Conservation (phyloP, 331 rosid genomes). For the Quercus tomentella region DNA sequence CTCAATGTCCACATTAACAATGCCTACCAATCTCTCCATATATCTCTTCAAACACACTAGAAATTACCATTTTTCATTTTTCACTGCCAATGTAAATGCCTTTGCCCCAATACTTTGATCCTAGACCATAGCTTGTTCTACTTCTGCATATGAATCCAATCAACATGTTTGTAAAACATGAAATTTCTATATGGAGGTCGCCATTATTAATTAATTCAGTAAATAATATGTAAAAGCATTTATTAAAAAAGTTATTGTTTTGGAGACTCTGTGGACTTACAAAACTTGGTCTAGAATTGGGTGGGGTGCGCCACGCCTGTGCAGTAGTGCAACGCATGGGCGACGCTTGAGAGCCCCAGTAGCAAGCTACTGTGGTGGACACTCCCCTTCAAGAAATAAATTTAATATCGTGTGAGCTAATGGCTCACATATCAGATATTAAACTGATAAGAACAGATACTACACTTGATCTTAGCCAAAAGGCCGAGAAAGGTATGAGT, state of each 20-base stretch:
- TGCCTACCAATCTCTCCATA: constrained; percentile 71
- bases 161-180: too few species aligned
- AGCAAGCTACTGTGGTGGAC: not conserved
- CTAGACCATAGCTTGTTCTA: constrained; percentile 5
- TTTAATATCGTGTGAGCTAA: too few species aligned
- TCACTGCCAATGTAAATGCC: constrained; percentile 58
- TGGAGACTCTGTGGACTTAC: too few species aligned
- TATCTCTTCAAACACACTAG: constrained; percentile 41
- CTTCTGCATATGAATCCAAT: not conserved
- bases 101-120: constrained; percentile 52
- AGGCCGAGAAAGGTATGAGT: too few species aligned
- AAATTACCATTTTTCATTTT: constrained; percentile 13
- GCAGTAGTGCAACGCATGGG: not conserved
- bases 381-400: too few species aligned
- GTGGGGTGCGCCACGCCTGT: not conserved
- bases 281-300: not conserved
- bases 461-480: too few species aligned
- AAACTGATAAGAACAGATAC: too few species aligned
- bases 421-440: too few species aligned
- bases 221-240: too few species aligned
- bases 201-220: too few species aligned
- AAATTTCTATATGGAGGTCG: too few species aligned
- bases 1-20: constrained; percentile 39
- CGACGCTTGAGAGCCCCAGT: not conserved
- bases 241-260: too few species aligned